Evolutionary conservation across 176 grass and related monocot genomes (phyloP), one percentile per base, ranked within the genome.

Genomic region (Eragrostis curvula): DNA sequence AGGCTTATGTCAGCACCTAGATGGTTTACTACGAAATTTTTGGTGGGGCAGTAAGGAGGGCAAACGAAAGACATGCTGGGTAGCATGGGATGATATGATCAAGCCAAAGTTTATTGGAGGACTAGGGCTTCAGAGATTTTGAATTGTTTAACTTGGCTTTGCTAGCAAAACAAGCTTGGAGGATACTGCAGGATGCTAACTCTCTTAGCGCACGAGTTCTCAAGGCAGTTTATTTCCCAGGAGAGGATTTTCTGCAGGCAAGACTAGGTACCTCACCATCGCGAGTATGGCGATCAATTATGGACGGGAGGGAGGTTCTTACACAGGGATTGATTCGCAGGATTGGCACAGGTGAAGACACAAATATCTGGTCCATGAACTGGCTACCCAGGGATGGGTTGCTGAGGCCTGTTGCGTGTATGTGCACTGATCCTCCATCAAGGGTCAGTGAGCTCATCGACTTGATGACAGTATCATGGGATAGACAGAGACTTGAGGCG

Each of bases 181-280:
- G 3, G 6, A 5, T 45, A 0, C 0, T 42, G 0, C 21, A 44
- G 1, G 18, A 77, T 3, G 40, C 39, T 0, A 1, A 13, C 0
- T 43, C 14, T 5, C 12, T 77, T 0, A 59, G 74, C 28, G 30
- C 74, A 8, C 21, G 5, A 0, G 17, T 74, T 12, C 9, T 74
- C 0, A 74, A 74, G 8, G 72, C 30, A 1, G 27, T 11, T 0
- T 56, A 74, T 17, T 74, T 12, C 17, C 71, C 71, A 0, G 5
- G 14, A 0, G 8, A 5, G 0, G 17, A 30, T 1, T 53, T 74
- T 10, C 7, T 74, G 0, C 14, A 36, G 1, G 70, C 70, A 0
- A 0, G 11, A 0, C 0, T 51, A 0, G 47, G 47, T 0, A 2
- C 43, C 0, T 1, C 7, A 1, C 11, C 68, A 1, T 70, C 42